A percentile compares a stretch with the other conserved stretches of the same genome.
Evolutionary conservation across 352 stramenopile genomes (phyloP).

Genomic region (Phytophthora colocasiae): DNA sequence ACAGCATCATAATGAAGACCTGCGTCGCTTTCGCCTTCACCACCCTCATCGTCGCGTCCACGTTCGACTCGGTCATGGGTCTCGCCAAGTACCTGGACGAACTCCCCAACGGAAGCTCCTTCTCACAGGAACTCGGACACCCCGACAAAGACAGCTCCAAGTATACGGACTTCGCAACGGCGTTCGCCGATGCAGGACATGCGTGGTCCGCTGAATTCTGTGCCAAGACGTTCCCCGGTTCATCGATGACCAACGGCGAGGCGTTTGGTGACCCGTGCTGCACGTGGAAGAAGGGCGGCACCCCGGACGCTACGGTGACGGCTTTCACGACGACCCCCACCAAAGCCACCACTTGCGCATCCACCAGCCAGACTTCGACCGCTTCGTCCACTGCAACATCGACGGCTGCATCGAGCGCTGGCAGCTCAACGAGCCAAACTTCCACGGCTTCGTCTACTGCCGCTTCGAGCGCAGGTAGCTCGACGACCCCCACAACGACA

Average conservation of each 20-base stretch:
- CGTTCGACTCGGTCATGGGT: constrained; percentile 18
- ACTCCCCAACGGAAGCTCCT: constrained; percentile 49
- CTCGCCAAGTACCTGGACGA: constrained; percentile 37
- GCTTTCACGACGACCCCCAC: constrained; percentile 34
- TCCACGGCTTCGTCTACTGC: background rate
- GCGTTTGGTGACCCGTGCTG: constrained; percentile 66
- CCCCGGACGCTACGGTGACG: constrained; percentile 44
- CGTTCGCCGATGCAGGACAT: constrained; percentile 30
- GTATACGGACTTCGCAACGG: constrained; percentile 45
- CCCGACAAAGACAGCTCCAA: constrained; percentile 31
- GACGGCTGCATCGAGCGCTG: constrained; percentile 12
- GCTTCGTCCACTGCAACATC: constrained; percentile 16
- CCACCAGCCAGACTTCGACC: constrained; percentile 4
- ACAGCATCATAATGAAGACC: constrained; percentile 24
- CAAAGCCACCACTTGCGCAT: constrained; percentile 31
- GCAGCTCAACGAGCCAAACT: constrained; percentile 10
- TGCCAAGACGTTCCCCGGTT: constrained; percentile 29
- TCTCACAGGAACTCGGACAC: constrained; percentile 51
- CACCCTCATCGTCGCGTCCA: constrained; percentile 25
- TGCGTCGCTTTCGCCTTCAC: constrained; percentile 22
- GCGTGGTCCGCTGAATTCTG: constrained; percentile 37
- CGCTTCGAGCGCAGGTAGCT: constrained; percentile 12
- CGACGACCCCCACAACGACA: constrained; percentile 5
- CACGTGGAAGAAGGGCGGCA: constrained; percentile 50
- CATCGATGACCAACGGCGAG: constrained; percentile 44